A percentile compares a stretch with the other conserved stretches of the same genome.
Evolutionary conservation across 1,284 basidiomycete genomes (phyloP).

Genomic region (Trametes sp.): DNA sequence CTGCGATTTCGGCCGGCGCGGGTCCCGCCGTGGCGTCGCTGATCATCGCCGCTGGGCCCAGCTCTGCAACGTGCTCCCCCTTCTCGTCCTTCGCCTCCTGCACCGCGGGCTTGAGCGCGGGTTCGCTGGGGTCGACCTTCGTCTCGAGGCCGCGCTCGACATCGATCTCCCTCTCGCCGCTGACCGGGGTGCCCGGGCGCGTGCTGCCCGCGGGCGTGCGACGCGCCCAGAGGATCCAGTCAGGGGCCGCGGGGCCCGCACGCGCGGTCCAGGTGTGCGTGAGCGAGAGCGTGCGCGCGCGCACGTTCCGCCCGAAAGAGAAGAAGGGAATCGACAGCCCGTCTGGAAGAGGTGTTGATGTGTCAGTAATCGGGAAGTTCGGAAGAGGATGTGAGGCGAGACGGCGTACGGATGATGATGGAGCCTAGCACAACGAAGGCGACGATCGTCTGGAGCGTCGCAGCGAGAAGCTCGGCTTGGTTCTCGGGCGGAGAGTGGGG

Average conservation of each 20-base stretch:
- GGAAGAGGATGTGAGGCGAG: not conserved
- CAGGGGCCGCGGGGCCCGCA: conserved; percentile 42
- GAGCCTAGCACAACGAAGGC: conserved; percentile 87
- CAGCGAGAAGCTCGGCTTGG: conserved; percentile 75
- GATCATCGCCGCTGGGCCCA: conserved; percentile 28
- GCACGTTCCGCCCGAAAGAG: conserved; percentile 72
- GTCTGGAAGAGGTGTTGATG: too few relatives aligned
- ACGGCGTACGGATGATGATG: conserved; percentile 75
- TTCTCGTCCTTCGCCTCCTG: not conserved
- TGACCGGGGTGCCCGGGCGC: conserved; percentile 11
- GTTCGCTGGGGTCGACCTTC: conserved; percentile 5
- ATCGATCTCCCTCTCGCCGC: not conserved
- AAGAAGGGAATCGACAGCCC: conserved; percentile 92
- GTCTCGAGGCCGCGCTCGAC: conserved; percentile 25
- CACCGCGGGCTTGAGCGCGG: conserved; percentile 1
- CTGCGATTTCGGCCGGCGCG: not conserved
- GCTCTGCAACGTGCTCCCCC: conserved; percentile 16
- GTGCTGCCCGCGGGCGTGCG: conserved; percentile 36
- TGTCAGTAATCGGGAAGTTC: not conserved
- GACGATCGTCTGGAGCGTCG: conserved; percentile 80
- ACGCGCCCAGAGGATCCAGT: conserved; percentile 58
- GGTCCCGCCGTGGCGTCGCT: conserved; percentile 22
- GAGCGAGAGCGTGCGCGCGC: conserved; percentile 57
- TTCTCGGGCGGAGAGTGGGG: conserved; percentile 64
- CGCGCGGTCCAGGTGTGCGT: conserved; percentile 42